Base-by-base conservation (phyloP, 2,329 filamentous ascomycete genomes). In the Sporothrix protearum region DNA sequence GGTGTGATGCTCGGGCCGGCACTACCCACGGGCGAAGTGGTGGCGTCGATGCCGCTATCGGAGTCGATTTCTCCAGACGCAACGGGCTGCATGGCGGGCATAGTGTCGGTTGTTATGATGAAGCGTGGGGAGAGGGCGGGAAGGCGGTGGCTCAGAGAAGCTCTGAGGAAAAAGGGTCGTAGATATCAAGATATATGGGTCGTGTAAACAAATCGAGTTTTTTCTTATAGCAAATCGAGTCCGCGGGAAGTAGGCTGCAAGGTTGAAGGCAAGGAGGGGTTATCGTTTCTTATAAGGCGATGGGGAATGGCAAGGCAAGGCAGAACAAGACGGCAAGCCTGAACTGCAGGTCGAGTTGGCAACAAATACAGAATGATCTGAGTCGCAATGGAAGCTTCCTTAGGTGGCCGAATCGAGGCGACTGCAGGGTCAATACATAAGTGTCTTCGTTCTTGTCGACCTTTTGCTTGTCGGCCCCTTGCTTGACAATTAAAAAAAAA, bases 1-100 rank as follows among this genome's bases (percentile, higher is more conserved):
- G 85, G 84, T 22, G 85, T 86, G 33, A 82, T 82, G 72, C 81
- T 81, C 69, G 78, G 78, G 63, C 77, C 80, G 61, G 78, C 76
- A 71, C 78, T 82, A 19, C 78, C 80, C 45, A 79, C 74, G 12
- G 78, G 80, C 10, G 81, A 83, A 16, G 76, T 76, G 71, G 78
- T 79, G 25, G 78, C 76, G 70, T 83, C 80, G 66, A 79, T 76
- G 61, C 77, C 80, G 61, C 77, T 77, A 30, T 75, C 77, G 53
- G 76, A 75, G 16, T 79, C 78, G 68, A 79, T 71, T 53, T 76
- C 74, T 22, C 76, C 78, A 74, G 79, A 77, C 19, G 74, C 69
- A n/a, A 68, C 59, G 3, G 49, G 33, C 47, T 55, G 57, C 28
- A 59, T 71, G 30, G 69, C 66, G 4, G 72, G 57, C 71, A 71